Evolutionary conservation across 805 yeast species (phyloP).

Genomic region (Barnettozyma siamensis): DNA sequence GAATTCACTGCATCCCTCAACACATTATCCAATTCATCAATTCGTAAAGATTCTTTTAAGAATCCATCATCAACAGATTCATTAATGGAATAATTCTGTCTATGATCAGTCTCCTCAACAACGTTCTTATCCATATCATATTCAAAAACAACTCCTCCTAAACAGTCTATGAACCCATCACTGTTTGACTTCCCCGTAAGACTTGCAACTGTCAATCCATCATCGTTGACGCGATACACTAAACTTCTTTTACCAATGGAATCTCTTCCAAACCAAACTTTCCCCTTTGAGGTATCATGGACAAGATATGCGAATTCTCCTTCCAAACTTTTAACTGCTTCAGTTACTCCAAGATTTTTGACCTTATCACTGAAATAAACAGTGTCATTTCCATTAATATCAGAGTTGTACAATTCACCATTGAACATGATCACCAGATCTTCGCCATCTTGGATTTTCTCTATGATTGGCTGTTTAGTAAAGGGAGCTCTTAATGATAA

Average conservation of each 20-base stretch:
- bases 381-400: constrained; percentile 60
- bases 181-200: constrained; percentile 29
- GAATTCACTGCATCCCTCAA: constrained; percentile 37
- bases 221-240: constrained; percentile 33
- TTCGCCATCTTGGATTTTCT: constrained; percentile 15
- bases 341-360: constrained; percentile 25
- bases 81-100: constrained; percentile 18
- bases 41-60: constrained; percentile 6
- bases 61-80: constrained; percentile 17
- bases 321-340: constrained; percentile 39
- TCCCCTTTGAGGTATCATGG: constrained; percentile 35
- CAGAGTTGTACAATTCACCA: constrained; percentile 78
- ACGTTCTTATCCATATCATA: constrained; percentile 28
- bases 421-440: constrained; percentile 65
- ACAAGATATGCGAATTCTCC: constrained; percentile 81
- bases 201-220: constrained; percentile 43
- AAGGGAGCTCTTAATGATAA: constrained; percentile 77
- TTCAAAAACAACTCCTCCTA: constrained; percentile 43
- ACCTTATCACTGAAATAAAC: constrained; percentile 27
- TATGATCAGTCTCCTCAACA: constrained; percentile 17
- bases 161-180: constrained; percentile 45
- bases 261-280: constrained; percentile 79
- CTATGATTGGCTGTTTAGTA: constrained; percentile 60
- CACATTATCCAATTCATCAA: constrained; percentile 21
- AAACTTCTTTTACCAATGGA: constrained; percentile 76